These are phyloP conservation scores for Cymbopogon flexuosus DNA, from an alignment of 202 grass and related monocot genomes.

Conservation along the genomic window DNA sequence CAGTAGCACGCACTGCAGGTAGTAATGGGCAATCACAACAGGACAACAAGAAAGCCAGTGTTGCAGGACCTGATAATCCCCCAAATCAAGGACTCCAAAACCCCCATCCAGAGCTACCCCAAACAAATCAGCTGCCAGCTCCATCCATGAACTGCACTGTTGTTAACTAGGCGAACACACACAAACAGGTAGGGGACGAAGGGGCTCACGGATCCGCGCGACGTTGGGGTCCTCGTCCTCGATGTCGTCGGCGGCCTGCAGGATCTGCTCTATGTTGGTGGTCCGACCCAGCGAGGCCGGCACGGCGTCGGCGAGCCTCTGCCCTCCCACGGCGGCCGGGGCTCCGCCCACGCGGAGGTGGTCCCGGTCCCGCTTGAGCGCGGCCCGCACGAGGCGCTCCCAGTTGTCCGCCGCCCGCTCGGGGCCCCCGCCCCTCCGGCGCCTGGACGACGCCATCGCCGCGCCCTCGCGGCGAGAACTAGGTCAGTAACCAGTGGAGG, in stretches of 20 bases:
- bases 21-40: neutral
- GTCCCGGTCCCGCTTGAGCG: conserved; percentile 50
- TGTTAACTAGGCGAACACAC: neutral
- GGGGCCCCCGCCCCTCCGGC: conserved; percentile 26
- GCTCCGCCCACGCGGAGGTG: conserved; percentile 37
- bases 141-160: neutral
- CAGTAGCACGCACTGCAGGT: neutral
- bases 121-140: neutral
- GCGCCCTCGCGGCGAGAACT: neutral
- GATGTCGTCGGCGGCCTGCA: conserved; percentile 89
- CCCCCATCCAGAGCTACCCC: neutral
- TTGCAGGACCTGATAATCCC: neutral
- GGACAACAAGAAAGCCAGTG: neutral
- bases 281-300: conserved; percentile 57
- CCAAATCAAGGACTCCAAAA: neutral
- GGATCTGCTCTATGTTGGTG: conserved; percentile 82
- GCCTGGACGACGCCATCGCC: conserved; percentile 25
- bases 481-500: neutral
- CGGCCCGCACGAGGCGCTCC: conserved; percentile 76
- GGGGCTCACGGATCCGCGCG: conserved; percentile 65
- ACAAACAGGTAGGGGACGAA: neutral
- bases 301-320: conserved; percentile 60
- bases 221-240: conserved; percentile 79
- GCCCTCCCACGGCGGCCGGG: neutral
- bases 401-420: conserved; percentile 61